Percentiles rank a stretch among this genome's conserved stretches.
phyloP scores from a whole-genome alignment of 1,284 basidiomycete genomes.

The Cryptococcus depauperatus region DNA sequence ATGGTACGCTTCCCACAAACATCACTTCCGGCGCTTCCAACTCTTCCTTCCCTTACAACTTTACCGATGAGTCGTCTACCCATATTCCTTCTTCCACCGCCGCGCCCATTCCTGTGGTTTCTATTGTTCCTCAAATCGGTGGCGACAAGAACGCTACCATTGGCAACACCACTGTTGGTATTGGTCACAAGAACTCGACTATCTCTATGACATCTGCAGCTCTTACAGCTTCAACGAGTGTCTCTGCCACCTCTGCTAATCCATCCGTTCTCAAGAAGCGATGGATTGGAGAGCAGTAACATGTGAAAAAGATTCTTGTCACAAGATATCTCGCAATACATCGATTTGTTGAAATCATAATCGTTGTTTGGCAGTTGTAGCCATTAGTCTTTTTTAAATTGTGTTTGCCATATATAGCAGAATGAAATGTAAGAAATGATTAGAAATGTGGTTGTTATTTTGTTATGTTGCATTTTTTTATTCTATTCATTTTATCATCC shows the following conservation, averaged over 20 bases:
- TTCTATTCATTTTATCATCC: too few relatives aligned
- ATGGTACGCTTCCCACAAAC: slow-evolving; percentile 35
- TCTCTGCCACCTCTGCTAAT: slow-evolving; percentile 3
- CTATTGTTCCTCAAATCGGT: neutral
- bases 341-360: too few relatives aligned
- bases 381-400: too few relatives aligned
- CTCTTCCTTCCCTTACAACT: slow-evolving; percentile 26
- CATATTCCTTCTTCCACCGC: slow-evolving; percentile 14
- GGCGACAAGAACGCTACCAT: slow-evolving; percentile 4
- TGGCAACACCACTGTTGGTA: slow-evolving; percentile 7
- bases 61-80: slow-evolving; percentile 25
- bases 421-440: too few relatives aligned
- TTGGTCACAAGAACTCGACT: neutral
- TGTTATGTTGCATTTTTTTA: too few relatives aligned
- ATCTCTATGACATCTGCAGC: neutral
- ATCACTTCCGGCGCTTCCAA: slow-evolving; percentile 31
- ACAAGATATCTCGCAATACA: too few relatives aligned
- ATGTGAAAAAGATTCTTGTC: too few relatives aligned
- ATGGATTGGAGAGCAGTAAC: slow-evolving; percentile 24
- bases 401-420: too few relatives aligned
- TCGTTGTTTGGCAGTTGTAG: too few relatives aligned
- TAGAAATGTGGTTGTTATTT: too few relatives aligned
- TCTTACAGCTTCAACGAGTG: slow-evolving; percentile 1
- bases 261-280: slow-evolving; percentile 17
- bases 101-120: slow-evolving; percentile 1